Base-by-base conservation (phyloP, 805 yeast species). In the Candida rishiriensis region DNA sequence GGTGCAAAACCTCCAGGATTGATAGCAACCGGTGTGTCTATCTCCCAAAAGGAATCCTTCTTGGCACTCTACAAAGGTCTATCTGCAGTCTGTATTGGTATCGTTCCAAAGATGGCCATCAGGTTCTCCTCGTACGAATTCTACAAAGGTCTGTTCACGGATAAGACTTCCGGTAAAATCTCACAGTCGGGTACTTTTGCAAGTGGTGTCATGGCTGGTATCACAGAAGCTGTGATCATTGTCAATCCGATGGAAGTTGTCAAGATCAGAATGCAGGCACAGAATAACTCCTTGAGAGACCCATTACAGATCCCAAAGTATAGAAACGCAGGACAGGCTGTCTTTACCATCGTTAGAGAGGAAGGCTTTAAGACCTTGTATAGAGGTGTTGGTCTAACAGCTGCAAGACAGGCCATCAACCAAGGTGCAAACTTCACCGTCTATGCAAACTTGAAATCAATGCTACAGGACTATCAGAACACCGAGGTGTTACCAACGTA, bases 361-460 rank as follows among this genome's bases (percentile, higher is more conserved):
- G 99, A 91, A 72, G 99, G 99, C 39, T 73, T 87, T 56, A 75
- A 77, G 40, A 87, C 97, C 10, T 70, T 91, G 48, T 91, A 91
- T 73, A 79, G 97, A 64, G 99, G 99, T 63, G 98, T 91, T 26
- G 78, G 90, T 2, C 79, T 91, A 60, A 91, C 99, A 30, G 97
- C 97, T 33, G 95, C 96, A 29, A 82, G 99, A 73, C 99, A 91
- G 68, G 97, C 98, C 28, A 84, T 96, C 47, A 91, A 91, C 73
- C 99, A 91, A 71, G 99, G 97, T 73, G 97, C 95, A 39, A 91
- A 93, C 70, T 91, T 91, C 69, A 91, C 98, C 3, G 96, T 88
- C 29, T 91, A 91, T 71, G 85, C 96, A 26, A 84, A 85, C 65
- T 70, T 90, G 55, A 88, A 85, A 64, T 84, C 82, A 57, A 72